Base-by-base conservation (phyloP, 2,329 filamentous ascomycete species). In the Penicillium sumatraense region DNA sequence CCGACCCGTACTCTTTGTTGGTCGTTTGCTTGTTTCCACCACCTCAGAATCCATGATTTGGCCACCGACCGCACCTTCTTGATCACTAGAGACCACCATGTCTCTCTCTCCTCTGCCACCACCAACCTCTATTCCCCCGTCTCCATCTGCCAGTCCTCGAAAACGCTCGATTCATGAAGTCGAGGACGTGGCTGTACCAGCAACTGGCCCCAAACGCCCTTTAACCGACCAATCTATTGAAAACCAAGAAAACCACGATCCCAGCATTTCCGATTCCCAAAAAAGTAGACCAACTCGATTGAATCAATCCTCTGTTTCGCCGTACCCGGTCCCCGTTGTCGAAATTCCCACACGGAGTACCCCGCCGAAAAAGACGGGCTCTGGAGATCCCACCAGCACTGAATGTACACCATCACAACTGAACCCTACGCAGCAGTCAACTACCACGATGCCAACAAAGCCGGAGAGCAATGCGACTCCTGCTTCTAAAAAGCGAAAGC, bases 121-220 rank as follows among this genome's bases (percentile, higher is more conserved):
- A 2, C 20, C 41, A 5, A 57, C 53, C 9, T 41, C 63, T 5
- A 56, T 63, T n/a, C 49, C 58, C 1, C 36, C 53, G 7, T 59
- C 63, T 3, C 59, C 68, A 16, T 59, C 49, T 26, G 47, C 24
- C 16, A 51, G 56, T 8, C 54, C 69, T 5, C 60, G 65, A 33
- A 72, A 74, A 52, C 63, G 68, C 11, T 65, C 68, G 1, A 65
- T 72, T 14, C 60, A 72, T 18, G 69, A 73, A 29, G 46, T 68
- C 2, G 62, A 66, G 11, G 64, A 67, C 29, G 47, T 48, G 4
- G 11, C 47, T 2, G 21, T 54, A 9, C 51, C 54, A 6, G 42
- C 61, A 2, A 47, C 58, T 20, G 57, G 56, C 7, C 50, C 51
- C 11, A 62, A 63, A 29, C 49, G 55, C 18, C 16, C 57, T 6